Conservation (phyloP, 352 stramenopile genomes). For the Globisporangium megalacanthum region DNA sequence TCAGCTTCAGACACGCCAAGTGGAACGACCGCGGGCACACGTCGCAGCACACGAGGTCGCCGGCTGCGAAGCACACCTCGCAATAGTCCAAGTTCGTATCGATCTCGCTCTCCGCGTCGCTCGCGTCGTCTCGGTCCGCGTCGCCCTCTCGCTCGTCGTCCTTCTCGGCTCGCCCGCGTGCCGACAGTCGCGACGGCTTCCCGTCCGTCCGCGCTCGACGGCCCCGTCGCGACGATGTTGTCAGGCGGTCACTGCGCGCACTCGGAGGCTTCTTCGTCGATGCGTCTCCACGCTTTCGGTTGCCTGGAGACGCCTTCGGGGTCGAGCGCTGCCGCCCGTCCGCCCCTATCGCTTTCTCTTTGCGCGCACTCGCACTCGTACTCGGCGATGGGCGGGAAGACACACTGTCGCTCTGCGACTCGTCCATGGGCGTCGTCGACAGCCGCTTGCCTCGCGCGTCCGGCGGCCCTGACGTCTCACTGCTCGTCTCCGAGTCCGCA, state of each 20-base stretch:
- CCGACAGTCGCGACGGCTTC: no score
- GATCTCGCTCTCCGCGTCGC: conserved; percentile 51
- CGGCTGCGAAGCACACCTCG: conserved; percentile 72
- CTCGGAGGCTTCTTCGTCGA: no score
- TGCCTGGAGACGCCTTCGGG: conserved; percentile 6
- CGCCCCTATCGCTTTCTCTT: conserved; percentile 13
- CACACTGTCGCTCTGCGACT: conserved; percentile 4
- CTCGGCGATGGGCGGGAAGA: conserved; percentile 2
- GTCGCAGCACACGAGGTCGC: conserved; percentile 89
- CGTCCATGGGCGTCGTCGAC: background rate
- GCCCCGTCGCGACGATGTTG: no score
- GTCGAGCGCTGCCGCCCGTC: background rate
- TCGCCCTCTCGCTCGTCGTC: conserved; percentile 9
- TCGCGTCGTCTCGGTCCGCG: conserved; percentile 14
- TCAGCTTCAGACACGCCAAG: conserved; percentile 72
- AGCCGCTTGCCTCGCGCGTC: background rate
- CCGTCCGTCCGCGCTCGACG: no score
- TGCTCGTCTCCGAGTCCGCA: conserved; percentile 11
- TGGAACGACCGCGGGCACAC: conserved; percentile 92
- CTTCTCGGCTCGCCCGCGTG: background rate
- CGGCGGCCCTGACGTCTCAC: conserved; percentile 5
- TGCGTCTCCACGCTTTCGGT: conserved; percentile 1
- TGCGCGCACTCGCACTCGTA: conserved; percentile 3
- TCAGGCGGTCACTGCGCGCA: no score
- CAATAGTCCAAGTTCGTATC: conserved; percentile 83